These are phyloP conservation scores for Cystobasidium ongulense DNA, from an alignment of 768 basidiomycete genomes.

Conservation along the genomic window DNA sequence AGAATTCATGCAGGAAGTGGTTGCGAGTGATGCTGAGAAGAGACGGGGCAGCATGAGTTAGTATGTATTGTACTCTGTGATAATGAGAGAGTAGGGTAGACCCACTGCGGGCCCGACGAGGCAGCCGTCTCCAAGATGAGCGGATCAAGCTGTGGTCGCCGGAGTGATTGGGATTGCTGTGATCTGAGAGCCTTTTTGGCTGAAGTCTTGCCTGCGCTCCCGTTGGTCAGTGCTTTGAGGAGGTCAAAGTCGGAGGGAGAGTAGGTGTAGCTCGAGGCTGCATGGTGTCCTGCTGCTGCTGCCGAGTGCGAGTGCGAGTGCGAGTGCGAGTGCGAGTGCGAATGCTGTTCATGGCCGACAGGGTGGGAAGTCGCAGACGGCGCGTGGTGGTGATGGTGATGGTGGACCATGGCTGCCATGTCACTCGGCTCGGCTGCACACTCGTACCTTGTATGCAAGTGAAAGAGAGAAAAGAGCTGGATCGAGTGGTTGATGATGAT, in stretches of 20 bases:
- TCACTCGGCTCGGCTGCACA: no score
- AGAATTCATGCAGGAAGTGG: constrained; percentile 75
- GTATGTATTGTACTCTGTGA: background rate
- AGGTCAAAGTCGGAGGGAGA: constrained; percentile 26
- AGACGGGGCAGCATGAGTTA: background rate
- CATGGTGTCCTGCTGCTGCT: no score
- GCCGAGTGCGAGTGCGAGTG: background rate
- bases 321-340: background rate
- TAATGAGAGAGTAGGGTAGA: background rate
- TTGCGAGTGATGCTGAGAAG: constrained; percentile 59
- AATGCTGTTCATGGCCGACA: background rate
- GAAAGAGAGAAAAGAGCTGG: background rate
- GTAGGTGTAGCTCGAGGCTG: background rate
- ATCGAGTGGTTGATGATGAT: background rate
- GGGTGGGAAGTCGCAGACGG: background rate
- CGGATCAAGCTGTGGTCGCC: constrained; percentile 30
- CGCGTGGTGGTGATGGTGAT: background rate
- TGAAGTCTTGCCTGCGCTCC: background rate
- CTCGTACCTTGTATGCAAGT: background rate
- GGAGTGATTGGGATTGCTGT: background rate
- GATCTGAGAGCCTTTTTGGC: background rate
- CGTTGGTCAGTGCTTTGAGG: constrained; percentile 10
- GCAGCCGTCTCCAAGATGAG: constrained; percentile 35
- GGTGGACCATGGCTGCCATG: background rate
- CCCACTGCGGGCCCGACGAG: constrained; percentile 30